A percentile compares a stretch with the other conserved stretches of the same genome.
These are phyloP conservation scores for Juglanconis juglandina DNA, from an alignment of 2,329 filamentous ascomycete genomes.

Conservation along the genomic window DNA sequence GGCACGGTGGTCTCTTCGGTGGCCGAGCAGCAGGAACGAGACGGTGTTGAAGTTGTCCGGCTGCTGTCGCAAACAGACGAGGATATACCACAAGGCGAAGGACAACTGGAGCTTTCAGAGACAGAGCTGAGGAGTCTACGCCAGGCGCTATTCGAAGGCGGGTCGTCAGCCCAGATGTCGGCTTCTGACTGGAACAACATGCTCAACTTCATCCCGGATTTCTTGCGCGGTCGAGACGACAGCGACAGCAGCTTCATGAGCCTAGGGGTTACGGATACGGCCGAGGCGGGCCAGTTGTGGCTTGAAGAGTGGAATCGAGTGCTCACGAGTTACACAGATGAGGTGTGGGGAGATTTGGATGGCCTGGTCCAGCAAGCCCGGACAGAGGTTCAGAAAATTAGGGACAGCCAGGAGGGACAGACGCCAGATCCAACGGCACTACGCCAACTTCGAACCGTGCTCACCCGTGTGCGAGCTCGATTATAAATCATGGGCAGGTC, in stretches of 20 bases:
- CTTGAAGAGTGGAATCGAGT: conserved; percentile 54
- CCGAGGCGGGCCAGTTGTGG: conserved; percentile 44
- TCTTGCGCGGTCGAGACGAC: conserved; percentile 27
- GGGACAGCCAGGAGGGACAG: conserved; percentile 23
- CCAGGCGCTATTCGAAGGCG: conserved; percentile 35
- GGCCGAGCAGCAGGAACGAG: conserved; percentile 31
- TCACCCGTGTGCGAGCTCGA: conserved; percentile 35
- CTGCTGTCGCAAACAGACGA: conserved; percentile 31
- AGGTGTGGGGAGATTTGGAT: conserved; percentile 65
- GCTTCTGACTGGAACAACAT: conserved; percentile 39
- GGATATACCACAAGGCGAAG: conserved; percentile 18
- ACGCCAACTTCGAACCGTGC: conserved; percentile 36
- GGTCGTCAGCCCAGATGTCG: conserved; percentile 13
- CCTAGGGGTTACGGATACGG: conserved; percentile 37
- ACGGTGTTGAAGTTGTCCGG: conserved; percentile 38
- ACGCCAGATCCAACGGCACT: conserved; percentile 32
- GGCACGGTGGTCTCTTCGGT: conserved; percentile 22
- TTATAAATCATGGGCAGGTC: conserved; percentile 5
- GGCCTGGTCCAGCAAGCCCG: conserved; percentile 54
- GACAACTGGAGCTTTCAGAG: conserved; percentile 24
- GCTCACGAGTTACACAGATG: conserved; percentile 56
- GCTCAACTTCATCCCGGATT: conserved; percentile 50
- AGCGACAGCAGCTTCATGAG: conserved; percentile 26
- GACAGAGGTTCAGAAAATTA: conserved; percentile 49
- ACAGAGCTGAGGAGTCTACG: conserved; percentile 32